Evolutionary conservation across 2,329 filamentous ascomycete genomes (phyloP).

Genomic region (Fusarium compactum): DNA sequence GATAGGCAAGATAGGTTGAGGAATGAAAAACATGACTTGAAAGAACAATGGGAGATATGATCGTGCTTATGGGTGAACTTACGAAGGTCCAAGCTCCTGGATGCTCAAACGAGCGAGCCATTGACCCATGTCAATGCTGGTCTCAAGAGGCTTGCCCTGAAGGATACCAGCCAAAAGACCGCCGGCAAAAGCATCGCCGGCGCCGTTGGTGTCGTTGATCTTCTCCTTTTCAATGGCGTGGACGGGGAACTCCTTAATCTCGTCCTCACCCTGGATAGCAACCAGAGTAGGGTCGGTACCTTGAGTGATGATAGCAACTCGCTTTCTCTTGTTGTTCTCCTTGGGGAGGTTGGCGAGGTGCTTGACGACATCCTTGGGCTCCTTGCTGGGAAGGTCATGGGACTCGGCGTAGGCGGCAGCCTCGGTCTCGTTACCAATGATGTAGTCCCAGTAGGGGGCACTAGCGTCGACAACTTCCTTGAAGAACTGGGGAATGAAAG

Average conservation of each 20-base stretch:
- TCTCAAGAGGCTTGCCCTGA: conserved; percentile 82
- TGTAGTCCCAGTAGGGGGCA: conserved; percentile 92
- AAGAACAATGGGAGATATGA: conserved; percentile 15
- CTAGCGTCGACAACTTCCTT: conserved; percentile 92
- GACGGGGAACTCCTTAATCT: conserved; percentile 82
- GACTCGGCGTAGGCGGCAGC: conserved; percentile 87
- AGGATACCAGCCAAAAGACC: conserved; percentile 92
- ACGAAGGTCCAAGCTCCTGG: conserved; percentile 95
- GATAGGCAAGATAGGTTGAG: conserved; percentile 39
- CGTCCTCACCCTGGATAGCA: conserved; percentile 77
- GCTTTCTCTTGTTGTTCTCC: conserved; percentile 86
- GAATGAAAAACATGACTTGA: conserved; percentile 25
- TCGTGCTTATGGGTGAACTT: conserved; percentile 60
- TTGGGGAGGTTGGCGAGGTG: conserved; percentile 89
- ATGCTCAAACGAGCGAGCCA: conserved; percentile 96
- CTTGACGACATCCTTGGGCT: conserved; percentile 87
- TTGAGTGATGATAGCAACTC: conserved; percentile 93
- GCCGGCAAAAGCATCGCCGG: conserved; percentile 95
- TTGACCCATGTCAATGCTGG: conserved; percentile 89
- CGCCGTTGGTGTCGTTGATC: conserved; percentile 97
- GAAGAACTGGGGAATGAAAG: conserved; percentile 98
- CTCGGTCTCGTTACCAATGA: conserved; percentile 98
- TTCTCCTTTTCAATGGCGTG: conserved; percentile 79
- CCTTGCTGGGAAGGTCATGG: conserved; percentile 79
- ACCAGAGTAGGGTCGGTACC: conserved; percentile 92